phyloP scores from a whole-genome alignment of 768 basidiomycete species.

The Suillus fuscotomentosus region DNA sequence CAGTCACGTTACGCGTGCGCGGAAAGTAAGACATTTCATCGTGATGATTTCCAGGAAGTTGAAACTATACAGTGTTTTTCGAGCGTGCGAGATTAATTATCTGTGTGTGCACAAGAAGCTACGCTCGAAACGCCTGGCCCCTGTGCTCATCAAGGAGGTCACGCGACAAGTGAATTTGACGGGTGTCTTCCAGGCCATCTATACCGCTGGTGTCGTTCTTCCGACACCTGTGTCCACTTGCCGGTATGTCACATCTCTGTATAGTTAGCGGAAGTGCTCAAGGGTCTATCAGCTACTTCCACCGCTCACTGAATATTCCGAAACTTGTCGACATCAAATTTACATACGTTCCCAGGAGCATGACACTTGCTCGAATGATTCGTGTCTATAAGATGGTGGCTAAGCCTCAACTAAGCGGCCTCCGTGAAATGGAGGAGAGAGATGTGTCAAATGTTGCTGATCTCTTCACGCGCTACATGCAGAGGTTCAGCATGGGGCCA shows the following conservation, averaged over 20 bases:
- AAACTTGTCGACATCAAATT: constrained; percentile 93
- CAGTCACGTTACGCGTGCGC: constrained; percentile 82
- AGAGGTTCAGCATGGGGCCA: constrained; percentile 81
- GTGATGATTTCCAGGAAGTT: constrained; percentile 5
- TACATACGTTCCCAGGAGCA: constrained; percentile 79
- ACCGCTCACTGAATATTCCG: constrained; percentile 86
- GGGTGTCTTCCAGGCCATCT: constrained; percentile 95
- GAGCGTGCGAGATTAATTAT: constrained; percentile 91
- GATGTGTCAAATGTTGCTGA: constrained; percentile 73
- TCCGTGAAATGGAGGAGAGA: constrained; percentile 84
- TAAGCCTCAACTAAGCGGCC: constrained; percentile 51
- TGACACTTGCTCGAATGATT: constrained; percentile 91
- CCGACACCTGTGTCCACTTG: constrained; percentile 92
- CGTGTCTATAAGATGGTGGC: constrained; percentile 67
- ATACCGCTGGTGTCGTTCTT: constrained; percentile 90
- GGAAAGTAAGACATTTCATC: constrained; percentile 55
- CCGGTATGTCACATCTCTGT: constrained; percentile 42
- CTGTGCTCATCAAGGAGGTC: constrained; percentile 96
- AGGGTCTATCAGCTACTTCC: constrained; percentile 65
- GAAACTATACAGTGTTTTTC: constrained; percentile 52
- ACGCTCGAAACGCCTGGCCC: constrained; percentile 90
- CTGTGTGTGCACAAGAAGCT: constrained; percentile 98
- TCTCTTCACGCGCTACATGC: constrained; percentile 76
- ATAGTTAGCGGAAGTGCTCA: constrained; percentile 8
- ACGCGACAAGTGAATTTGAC: constrained; percentile 88